Base-by-base conservation (phyloP, 2,329 filamentous ascomycete species). In the Neospermospora avenae region DNA sequence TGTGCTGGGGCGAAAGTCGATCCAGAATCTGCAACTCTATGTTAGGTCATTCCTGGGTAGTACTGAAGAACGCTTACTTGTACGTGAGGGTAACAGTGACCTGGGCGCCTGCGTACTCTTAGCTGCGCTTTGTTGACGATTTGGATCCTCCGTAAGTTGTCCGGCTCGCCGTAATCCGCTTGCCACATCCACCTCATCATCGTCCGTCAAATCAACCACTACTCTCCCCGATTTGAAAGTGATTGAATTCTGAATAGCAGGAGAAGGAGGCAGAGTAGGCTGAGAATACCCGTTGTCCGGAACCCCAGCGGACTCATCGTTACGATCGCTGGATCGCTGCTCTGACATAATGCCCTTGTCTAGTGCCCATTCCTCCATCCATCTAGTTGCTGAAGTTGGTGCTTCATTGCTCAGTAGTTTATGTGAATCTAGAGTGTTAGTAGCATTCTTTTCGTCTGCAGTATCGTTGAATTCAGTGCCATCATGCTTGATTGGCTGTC, bases 171-270 rank as follows among this genome's bases (percentile, higher is more conserved):
- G 34, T 42, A 16, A 34, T 46, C 48, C 55, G 48, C 16, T 22
- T 24, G 49, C 49, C 24, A 48, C 10, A 48, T 48, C 25, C 28
- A 48, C 45, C 25, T 48, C 24, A 48, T 48, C 14, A 18, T 58
- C 45, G 18, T 34, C 24, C 22, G 55, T 58, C 34, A 58, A 51
- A 42, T 58, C 44, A 44, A 58, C 51, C 34, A 58, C 55, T 18
- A 2, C 24, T 48, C 6, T 22, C 5, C 25, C 14, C 16, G 25
- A 25, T 25, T 16, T 28, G 44, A 4, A 25, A 14, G 25, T 31
- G 24, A 2, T 7, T 48, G 14, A 31, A 31, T 31, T 4, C 3
- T 48, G 25, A 48, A 18, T 14, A 25, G 13, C 14, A 14, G 45
- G 45, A 31, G 25, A 48, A 48, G 45, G 25, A 25, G 24, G 24